Base-by-base conservation (phyloP, 2,329 filamentous ascomycete species). In the Claviceps sp. region DNA sequence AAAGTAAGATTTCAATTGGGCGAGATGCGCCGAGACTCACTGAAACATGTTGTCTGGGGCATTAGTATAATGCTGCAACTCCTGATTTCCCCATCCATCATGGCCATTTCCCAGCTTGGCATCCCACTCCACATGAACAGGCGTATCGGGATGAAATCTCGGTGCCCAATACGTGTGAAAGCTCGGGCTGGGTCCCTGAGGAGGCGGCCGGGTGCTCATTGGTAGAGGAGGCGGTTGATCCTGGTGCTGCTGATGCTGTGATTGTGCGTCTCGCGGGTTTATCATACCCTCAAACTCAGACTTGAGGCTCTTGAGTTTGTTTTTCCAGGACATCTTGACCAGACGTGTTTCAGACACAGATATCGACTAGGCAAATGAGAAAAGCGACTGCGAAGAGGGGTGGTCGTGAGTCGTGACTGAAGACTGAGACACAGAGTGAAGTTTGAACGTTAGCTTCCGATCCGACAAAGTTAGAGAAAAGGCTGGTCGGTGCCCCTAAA, bases 41-140 rank as follows among this genome's bases (percentile, higher is more conserved):
- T 79, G 70, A 60, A 81, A 82, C 22, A 72, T 72, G 58, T 81
- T 81, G 4, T 66, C 59, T 0, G 69, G 61, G 11, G 65, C 61
- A 37, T 71, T 64, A 5, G 74, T 75, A 60, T 82, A 82, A 64
- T 77, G 74, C 62, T 82, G 71, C 47, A 77, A 66, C 65, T 82
- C 78, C 54, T 78, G 74, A 59, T 82, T 82, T 22, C 78, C 78
- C 78, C 78, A 82, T 39, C 78, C 78, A 58, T 78, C 71, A n/a
- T 70, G 71, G 29, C 78, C 78, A 37, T 73, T 73, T 29, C 74
- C 71, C 46, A 75, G 67, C 60, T 79, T 76, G 34, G 76, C 72
- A 4, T 75, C 66, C 66, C 79, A 82, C 55, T 79, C 72, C 3
- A 66, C 62, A 0, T 67, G 68, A 3, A 81, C 67, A 0, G 74